phyloP scores from a whole-genome alignment of 306 rosid species.

The Quercus alba region DNA sequence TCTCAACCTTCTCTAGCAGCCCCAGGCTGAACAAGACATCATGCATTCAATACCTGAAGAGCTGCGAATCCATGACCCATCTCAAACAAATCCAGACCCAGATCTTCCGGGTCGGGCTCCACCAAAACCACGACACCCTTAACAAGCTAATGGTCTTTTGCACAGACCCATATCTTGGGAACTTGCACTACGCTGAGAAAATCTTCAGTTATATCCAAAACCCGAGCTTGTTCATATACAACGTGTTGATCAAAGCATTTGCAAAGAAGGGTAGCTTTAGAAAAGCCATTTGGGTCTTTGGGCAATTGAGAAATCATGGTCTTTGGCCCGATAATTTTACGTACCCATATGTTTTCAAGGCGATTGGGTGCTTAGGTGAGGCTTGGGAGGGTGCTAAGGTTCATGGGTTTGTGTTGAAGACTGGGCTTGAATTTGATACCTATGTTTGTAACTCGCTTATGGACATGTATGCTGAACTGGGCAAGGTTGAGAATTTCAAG shows the following conservation, averaged over 20 bases:
- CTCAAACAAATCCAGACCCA: conserved; percentile 41
- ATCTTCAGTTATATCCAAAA: conserved; percentile 15
- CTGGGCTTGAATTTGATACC: conserved; percentile 29
- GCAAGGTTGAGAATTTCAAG: conserved; percentile 2
- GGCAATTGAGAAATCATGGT: conserved; percentile 23
- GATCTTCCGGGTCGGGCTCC: conserved; percentile 29
- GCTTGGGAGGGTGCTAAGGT: conserved; percentile 21
- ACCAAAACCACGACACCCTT: conserved; percentile 21
- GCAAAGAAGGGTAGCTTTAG: conserved; percentile 22
- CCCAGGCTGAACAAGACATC: conserved; percentile 3
- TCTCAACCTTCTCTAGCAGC: background rate
- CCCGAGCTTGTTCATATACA: conserved; percentile 33
- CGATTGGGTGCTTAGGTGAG: conserved; percentile 36
- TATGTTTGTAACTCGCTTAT: conserved; percentile 45
- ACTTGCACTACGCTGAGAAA: conserved; percentile 31
- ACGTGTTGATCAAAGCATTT: conserved; percentile 32
- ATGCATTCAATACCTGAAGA: conserved; percentile 31
- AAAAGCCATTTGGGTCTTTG: conserved; percentile 21
- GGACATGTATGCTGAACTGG: conserved; percentile 29
- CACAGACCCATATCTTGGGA: conserved; percentile 27
- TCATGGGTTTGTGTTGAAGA: conserved; percentile 39
- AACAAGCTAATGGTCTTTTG: conserved; percentile 32
- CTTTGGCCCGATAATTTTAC: conserved; percentile 42
- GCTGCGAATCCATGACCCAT: conserved; percentile 30
- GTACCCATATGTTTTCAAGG: conserved; percentile 39